Evolutionary conservation across 805 yeast species (phyloP), one percentile per base, ranked within the genome.

Genomic region (Candida nanaspora): DNA sequence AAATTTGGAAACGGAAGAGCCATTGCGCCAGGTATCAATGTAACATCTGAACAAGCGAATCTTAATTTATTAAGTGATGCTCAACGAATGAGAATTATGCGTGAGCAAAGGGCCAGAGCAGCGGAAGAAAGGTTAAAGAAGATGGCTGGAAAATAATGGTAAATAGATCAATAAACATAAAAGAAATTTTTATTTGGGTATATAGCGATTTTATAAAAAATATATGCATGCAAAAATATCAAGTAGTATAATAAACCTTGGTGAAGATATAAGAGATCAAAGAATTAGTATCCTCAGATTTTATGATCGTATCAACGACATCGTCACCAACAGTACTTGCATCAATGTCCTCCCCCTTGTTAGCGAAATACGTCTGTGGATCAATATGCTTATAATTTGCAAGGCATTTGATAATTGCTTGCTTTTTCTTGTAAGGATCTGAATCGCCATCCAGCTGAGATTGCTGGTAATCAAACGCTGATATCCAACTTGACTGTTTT

Each of bases 61-160:
- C 51, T 80, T 40, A 70, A 74, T 34, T 80, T 88, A 0, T 66
- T 91, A 41, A 72, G 78, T 7, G 87, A 80, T 1, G 86, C 79
- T 21, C 96, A 89, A 48, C 73, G 78, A 52, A 70, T 72, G 72
- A 74, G 80, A 52, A 63, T 93, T 18, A 88, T 89, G 84, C 76
- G 98, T 45, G 98, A 93, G 53, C 89, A 89, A 54, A 70, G 98
- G 41, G 97, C 97, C 1, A 73, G 98, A 41, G 98, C 98, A 0
- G 97, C 95, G 0, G 98, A 93, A 58, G 95, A 91, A 0, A 70
- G 98, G 50, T 51, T 86, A 52, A 70, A 65, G 41, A 61, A 52
- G 13, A 15, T 39, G 34, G 22, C 22, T 10, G 21, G 20, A 15
- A 31, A 31, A 18, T n/a, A 31, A 19, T n/a, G 19, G 10, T 23